Base-by-base conservation (phyloP, 2,329 filamentous ascomycete genomes). In the Talaromyces sp. region DNA sequence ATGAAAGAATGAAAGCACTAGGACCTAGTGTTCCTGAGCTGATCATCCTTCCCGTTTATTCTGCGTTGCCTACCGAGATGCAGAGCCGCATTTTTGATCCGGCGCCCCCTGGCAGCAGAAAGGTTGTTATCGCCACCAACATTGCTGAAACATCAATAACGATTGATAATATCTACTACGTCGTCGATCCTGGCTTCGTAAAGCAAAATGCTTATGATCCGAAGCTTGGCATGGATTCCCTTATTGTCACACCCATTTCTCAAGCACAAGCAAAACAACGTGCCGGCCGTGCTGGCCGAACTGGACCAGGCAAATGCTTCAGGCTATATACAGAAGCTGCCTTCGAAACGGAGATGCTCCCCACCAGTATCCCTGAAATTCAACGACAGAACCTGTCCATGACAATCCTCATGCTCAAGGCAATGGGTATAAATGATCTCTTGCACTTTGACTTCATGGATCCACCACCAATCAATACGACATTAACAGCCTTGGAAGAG, bases 401-500 rank as follows among this genome's bases (percentile, higher is more conserved):
- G 66, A 97, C 93, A 0, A 97, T 99, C 73, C 83, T 99, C 53
- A 96, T 97, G 90, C 84, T 99, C 56, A 99, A 99, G 73, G 94
- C 94, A 0, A 97, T 99, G 92, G 94, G 95, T 3, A 97, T 99
- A 75, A 97, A 99, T 70, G 94, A 99, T 71, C 81, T 99, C 1
- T 82, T 99, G 12, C 92, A 96, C 71, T 99, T 99, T 69, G 93
- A 97, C 76, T 99, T 99, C 69, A 97, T 99, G 93, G 94, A 99
- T 69, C 92, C 94, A 0, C 94, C 94, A 0, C 94, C 94, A 0
- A 94, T 94, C 31, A 97, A 97, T 69, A 97, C 94, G 12, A 97
- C 97, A 91, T 83, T 99, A 64, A 96, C 92, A 55, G 94, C 94
- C 0, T 80, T 99, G 3, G 95, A 99, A 76, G 94, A 97, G 72